phyloP scores from a whole-genome alignment of 164 flowering plant species.

The Protea cynaroides region DNA sequence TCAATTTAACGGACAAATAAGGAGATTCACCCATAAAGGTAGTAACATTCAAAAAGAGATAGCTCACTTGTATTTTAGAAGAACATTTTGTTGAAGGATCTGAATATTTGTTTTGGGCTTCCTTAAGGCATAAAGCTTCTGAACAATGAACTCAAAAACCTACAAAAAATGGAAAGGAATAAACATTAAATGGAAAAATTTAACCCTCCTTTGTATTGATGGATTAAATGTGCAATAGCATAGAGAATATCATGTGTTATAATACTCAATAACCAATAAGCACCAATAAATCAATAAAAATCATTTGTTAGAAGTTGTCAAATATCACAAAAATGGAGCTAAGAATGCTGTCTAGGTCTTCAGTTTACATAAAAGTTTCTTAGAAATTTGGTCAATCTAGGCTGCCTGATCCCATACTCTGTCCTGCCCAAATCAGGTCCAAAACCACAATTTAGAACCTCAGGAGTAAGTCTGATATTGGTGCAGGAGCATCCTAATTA shows the following conservation, averaged over 20 bases:
- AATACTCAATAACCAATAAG: background rate
- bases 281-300: background rate
- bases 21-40: background rate
- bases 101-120: constrained; percentile 98
- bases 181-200: background rate
- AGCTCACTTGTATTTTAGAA: constrained; percentile 90
- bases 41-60: background rate
- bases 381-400: too few relatives aligned
- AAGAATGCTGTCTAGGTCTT: too few relatives aligned
- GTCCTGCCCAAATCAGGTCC: too few relatives aligned
- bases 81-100: constrained; percentile 95
- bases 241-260: background rate
- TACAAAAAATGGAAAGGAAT: constrained; percentile 21
- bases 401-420: too few relatives aligned
- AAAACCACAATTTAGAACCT: too few relatives aligned
- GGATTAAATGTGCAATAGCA: background rate
- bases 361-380: too few relatives aligned
- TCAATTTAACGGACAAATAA: background rate
- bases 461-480: too few relatives aligned
- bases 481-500: too few relatives aligned
- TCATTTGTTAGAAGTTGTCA: too few relatives aligned
- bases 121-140: constrained; percentile 92
- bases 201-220: background rate
- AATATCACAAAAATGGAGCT: too few relatives aligned
- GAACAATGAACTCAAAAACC: constrained; percentile 92